phyloP scores from a whole-genome alignment of 352 stramenopile genomes.

The Globisporangium uncinulatum region DNA sequence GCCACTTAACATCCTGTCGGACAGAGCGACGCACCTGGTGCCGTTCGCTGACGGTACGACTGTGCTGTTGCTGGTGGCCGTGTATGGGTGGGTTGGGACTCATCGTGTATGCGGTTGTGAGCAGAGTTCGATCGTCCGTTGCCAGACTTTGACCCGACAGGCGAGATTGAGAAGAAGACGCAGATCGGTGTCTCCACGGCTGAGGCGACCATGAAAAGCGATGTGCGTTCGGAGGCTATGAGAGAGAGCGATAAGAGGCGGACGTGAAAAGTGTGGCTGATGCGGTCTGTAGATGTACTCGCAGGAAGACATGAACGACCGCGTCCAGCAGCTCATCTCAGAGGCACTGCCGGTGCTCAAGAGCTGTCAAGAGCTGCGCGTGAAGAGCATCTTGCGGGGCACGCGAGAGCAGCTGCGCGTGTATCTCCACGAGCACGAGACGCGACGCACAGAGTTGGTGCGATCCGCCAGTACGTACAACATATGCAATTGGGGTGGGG shows the following conservation, averaged over 20 bases:
- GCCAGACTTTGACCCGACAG: constrained; percentile 30
- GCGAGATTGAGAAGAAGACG: constrained; percentile 18
- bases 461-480: constrained; percentile 11
- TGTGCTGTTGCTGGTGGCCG: neutral
- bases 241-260: neutral
- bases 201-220: constrained; percentile 28
- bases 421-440: constrained; percentile 9
- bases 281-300: neutral
- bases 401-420: constrained; percentile 8
- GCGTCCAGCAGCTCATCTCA: constrained; percentile 11
- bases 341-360: constrained; percentile 9
- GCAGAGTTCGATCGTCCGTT: constrained; percentile 33
- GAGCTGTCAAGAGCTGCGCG: constrained; percentile 10
- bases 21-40: constrained; percentile 2
- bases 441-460: constrained; percentile 1
- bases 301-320: constrained; percentile 8
- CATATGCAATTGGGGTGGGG: too few relatives aligned
- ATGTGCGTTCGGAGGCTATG: constrained; percentile 13
- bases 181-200: constrained; percentile 20
- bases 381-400: constrained; percentile 11
- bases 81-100: neutral
- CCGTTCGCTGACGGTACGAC: constrained; percentile 11
- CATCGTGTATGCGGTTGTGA: neutral
- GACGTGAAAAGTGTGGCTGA: too few relatives aligned
- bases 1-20: constrained; percentile 21